These are phyloP conservation scores for Echium plantagineum DNA, from an alignment of 257 asterid genomes.

Conservation along the genomic window DNA sequence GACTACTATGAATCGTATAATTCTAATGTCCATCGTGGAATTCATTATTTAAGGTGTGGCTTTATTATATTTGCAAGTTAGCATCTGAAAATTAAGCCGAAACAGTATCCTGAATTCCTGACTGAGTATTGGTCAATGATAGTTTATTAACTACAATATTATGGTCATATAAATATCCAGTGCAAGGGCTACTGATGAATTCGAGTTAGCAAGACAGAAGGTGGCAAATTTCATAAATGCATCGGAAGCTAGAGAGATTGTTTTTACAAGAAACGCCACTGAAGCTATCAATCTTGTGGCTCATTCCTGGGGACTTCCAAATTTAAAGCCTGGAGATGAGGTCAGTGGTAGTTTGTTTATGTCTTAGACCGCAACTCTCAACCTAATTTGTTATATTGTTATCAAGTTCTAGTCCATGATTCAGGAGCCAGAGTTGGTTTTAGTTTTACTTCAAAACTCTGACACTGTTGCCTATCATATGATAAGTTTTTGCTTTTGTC, in stretches of 20 bases:
- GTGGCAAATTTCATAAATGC: conserved; percentile 82
- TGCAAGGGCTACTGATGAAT: conserved; percentile 85
- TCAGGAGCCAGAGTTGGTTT: not conserved
- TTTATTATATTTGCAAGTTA: not conserved
- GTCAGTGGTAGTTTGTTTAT: conserved; percentile 18
- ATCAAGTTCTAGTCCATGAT: not conserved
- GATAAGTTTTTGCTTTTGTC: not conserved
- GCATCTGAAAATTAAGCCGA: not conserved
- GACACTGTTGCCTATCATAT: not conserved
- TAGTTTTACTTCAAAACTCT: no score
- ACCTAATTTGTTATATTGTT: not conserved
- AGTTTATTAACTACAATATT: not conserved
- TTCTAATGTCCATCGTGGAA: conserved; percentile 95
- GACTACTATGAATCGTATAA: conserved; percentile 62
- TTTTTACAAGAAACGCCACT: conserved; percentile 91
- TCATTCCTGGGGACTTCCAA: conserved; percentile 77
- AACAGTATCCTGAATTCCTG: not conserved
- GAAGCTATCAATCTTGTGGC: conserved; percentile 97
- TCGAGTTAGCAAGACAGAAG: conserved; percentile 78
- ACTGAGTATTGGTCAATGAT: not conserved
- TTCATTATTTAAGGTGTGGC: conserved; percentile 73
- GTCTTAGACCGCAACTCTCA: not conserved
- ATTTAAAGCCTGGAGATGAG: conserved; percentile 84
- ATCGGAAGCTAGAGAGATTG: conserved; percentile 51
- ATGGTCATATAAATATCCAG: conserved; percentile 20